Evolutionary conservation across 2,329 filamentous ascomycete genomes (phyloP).

Genomic region (Aureobasidium uvarum): DNA sequence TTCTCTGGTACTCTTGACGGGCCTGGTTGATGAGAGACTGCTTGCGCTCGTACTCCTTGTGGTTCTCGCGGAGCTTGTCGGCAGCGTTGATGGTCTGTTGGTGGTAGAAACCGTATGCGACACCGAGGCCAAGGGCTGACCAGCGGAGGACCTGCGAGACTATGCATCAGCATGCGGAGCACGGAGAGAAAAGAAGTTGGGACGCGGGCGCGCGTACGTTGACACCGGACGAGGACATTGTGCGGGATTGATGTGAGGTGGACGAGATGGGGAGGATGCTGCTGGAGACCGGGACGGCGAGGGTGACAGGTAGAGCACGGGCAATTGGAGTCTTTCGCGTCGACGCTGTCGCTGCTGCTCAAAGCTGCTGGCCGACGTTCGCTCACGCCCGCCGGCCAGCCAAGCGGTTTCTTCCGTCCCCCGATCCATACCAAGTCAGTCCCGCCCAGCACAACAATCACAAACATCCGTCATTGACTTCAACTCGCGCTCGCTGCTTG

Average conservation of each 20-base stretch:
- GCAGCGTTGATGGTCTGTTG: constrained; percentile 74
- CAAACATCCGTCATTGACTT: neutral
- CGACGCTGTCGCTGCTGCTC: neutral
- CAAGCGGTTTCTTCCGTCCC: constrained; percentile 7
- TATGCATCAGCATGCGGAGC: constrained; percentile 2
- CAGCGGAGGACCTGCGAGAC: constrained; percentile 82
- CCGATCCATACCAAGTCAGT: neutral
- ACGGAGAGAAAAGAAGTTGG: constrained; percentile 8
- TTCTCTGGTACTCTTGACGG: constrained; percentile 85
- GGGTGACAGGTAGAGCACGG: constrained; percentile 6
- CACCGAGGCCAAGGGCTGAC: constrained; percentile 84
- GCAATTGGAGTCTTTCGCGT: constrained; percentile 2
- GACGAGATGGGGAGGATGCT: neutral
- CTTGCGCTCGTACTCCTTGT: constrained; percentile 89
- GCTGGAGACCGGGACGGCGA: neutral
- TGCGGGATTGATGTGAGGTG: constrained; percentile 18
- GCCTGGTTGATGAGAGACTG: constrained; percentile 87
- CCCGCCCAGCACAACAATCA: neutral
- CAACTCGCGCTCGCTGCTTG: neutral
- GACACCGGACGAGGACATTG: constrained; percentile 34
- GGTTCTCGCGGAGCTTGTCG: constrained; percentile 66
- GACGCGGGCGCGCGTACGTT: constrained; percentile 30
- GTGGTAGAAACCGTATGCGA: constrained; percentile 95
- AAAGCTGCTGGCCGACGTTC: neutral
- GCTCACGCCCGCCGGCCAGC: neutral